phyloP scores from a whole-genome alignment of 1,139 yeast genomes.

The Scheffersomyces segobiensis region DNA sequence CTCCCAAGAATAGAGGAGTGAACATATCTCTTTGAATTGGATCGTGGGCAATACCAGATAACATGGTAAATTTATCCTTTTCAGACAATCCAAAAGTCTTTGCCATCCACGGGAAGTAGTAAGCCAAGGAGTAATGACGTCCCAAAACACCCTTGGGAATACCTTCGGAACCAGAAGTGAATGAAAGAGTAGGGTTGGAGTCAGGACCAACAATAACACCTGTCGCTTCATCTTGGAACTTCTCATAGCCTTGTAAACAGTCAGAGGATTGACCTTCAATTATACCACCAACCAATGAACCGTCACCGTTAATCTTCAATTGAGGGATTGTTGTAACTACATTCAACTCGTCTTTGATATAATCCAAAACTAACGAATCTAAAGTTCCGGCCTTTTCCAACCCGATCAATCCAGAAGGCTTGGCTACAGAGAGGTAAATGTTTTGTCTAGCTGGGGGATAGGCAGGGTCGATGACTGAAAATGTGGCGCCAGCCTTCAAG shows the following conservation, averaged over 20 bases:
- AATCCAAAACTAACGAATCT: slow-evolving; percentile 74
- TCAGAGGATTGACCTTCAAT: slow-evolving; percentile 38
- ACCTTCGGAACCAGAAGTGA: slow-evolving; percentile 99
- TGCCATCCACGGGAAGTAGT: slow-evolving; percentile 99
- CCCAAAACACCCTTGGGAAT: slow-evolving; percentile 98
- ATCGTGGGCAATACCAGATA: slow-evolving; percentile 98
- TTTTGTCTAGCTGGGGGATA: slow-evolving; percentile 98
- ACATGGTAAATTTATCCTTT: slow-evolving; percentile 91
- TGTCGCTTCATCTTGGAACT: slow-evolving; percentile 56
- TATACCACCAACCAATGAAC: slow-evolving; percentile 65
- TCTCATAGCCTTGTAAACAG: slow-evolving; percentile 48
- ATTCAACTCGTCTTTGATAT: slow-evolving; percentile 67
- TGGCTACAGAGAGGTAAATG: slow-evolving; percentile 86
- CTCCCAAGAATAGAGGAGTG: slow-evolving; percentile 95
- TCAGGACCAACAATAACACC: slow-evolving; percentile 98
- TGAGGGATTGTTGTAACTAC: slow-evolving; percentile 76
- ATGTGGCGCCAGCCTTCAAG: slow-evolving; percentile 96
- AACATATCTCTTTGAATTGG: slow-evolving; percentile 99
- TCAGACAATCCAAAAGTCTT: slow-evolving; percentile 73
- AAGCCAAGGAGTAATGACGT: slow-evolving; percentile 93
- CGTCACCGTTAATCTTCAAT: slow-evolving; percentile 74
- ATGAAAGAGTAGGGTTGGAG: slow-evolving; percentile 91
- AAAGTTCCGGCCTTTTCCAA: slow-evolving; percentile 86
- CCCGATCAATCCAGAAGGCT: slow-evolving; percentile 87
- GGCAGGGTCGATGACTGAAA: slow-evolving; percentile 97